Conservation (phyloP, 139 green algal genomes). For the Chlamydomonas incerta region DNA sequence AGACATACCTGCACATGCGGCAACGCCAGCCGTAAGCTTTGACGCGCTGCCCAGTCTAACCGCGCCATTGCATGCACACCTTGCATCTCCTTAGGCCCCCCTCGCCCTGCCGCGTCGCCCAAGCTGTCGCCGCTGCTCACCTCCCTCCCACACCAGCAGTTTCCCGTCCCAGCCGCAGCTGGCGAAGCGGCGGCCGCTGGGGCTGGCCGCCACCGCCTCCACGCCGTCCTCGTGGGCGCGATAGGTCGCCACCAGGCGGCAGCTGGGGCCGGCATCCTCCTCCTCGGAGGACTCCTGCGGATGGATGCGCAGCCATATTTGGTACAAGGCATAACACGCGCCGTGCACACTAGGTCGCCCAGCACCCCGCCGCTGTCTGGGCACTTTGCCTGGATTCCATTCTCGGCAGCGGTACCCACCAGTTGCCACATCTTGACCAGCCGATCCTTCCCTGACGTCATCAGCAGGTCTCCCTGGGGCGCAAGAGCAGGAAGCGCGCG, state of each 20-base stretch:
- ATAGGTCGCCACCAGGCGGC: constrained; percentile 55
- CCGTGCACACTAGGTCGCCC: no score
- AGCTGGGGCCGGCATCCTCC: background rate
- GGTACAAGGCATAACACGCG: no score
- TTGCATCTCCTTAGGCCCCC: background rate
- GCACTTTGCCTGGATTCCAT: no score
- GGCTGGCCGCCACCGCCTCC: constrained; percentile 59
- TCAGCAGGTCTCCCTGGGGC: constrained; percentile 52
- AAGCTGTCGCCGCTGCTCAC: constrained; percentile 2
- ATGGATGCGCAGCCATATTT: no score
- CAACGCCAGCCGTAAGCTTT: no score
- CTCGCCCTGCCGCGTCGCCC: no score
- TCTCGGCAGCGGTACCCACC: no score
- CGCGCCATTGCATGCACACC: background rate
- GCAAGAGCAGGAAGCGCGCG: background rate
- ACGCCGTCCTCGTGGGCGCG: constrained; percentile 75
- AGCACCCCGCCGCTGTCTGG: no score
- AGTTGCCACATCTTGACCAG: constrained; percentile 63
- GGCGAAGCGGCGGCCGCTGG: constrained; percentile 54
- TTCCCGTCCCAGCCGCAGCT: constrained; percentile 79
- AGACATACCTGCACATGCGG: no score
- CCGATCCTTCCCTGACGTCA: constrained; percentile 73
- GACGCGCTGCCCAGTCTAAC: no score
- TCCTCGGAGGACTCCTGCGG: background rate
- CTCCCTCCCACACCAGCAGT: constrained; percentile 76